Conservation (phyloP, 1,284 basidiomycete genomes). For the Cutaneotrichosporon cavernicola region DNA sequence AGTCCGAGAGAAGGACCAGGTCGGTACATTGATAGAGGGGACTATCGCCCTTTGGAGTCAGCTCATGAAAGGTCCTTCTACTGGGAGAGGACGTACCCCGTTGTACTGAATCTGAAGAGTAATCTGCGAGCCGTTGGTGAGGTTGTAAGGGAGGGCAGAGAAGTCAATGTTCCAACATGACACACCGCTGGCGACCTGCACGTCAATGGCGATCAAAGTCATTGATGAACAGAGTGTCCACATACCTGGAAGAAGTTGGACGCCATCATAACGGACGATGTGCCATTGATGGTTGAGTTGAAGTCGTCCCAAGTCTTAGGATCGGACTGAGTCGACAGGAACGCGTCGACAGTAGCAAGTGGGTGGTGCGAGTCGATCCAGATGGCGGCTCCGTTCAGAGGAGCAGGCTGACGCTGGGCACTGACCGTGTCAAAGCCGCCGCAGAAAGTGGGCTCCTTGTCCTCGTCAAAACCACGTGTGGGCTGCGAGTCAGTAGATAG, state of each 20-base stretch:
- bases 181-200: slow-evolving; percentile 57
- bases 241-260: slow-evolving; percentile 59
- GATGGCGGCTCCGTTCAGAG: slow-evolving; percentile 59
- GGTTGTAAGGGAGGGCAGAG: slow-evolving; percentile 53
- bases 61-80: slow-evolving; percentile 21
- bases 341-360: slow-evolving; percentile 55
- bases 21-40: slow-evolving; percentile 73
- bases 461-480: slow-evolving; percentile 64
- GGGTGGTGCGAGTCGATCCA: slow-evolving; percentile 42
- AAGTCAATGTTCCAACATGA: slow-evolving; percentile 66
- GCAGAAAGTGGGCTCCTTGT: slow-evolving; percentile 59
- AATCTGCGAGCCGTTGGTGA: slow-evolving; percentile 54
- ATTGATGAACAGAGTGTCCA: slow-evolving; percentile 15
- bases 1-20: slow-evolving; percentile 62
- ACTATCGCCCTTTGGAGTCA: slow-evolving; percentile 62
- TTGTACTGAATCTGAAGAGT: slow-evolving; percentile 42
- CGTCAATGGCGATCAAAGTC: not conserved
- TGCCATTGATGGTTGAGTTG: slow-evolving; percentile 54
- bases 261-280: slow-evolving; percentile 39
- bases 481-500: slow-evolving; percentile 27
- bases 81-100: slow-evolving; percentile 24
- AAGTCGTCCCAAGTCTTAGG: slow-evolving; percentile 65
- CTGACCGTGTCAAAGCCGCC: slow-evolving; percentile 51
- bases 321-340: slow-evolving; percentile 60
- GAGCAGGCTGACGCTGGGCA: slow-evolving; percentile 62